Evolutionary conservation across 192 early-diverging fungal species (phyloP), one percentile per base, ranked within the genome.

Genomic region (Backusella morwellensis): DNA sequence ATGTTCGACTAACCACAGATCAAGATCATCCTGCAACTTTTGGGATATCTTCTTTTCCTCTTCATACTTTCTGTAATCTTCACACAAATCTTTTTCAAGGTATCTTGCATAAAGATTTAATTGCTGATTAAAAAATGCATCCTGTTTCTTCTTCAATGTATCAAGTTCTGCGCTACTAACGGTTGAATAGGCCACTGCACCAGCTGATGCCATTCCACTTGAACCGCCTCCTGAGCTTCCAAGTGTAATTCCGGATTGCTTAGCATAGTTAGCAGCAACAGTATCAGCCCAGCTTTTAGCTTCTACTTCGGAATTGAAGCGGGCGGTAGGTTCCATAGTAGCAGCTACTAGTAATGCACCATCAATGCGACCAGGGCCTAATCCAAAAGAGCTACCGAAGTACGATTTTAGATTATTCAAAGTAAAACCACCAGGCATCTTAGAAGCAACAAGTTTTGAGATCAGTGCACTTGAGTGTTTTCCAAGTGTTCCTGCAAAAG

Each of bases 351-450:
- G 84, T 6, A 97, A 83, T 35, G 89, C 87, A 66, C 84, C 94
- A 29, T 95, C 91, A 63, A 88, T 88, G 34, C 97, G 88, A 78
- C 91, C 86, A 69, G 89, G 80, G 6, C 93, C 94, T 9, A 98
- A 84, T 11, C 96, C 94, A 80, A 90, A 93, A 38, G 92, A 87
- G 59, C 77, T 79, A 68, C 84, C 70, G 44, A 98, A 82, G 83
- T 96, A 88, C 5, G 87, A 81, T 86, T 95, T 92, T 75, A 93
- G 93, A 66, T 90, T 87, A 29, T 90, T 87, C 68, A 93, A 89
- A n/a, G 88, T 90, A 84, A 93, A 94, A 63, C 96, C 95, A 85
- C 93, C 95, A 56, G 97, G 95, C 94, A 98, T 95, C 88, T 98
- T 98, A 84, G 89, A 85, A 68, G 85, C 79, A 50, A 96, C 84